phyloP scores from a whole-genome alignment of 345 rosid genomes.

The rapeseed (Brassica napus) region DNA sequence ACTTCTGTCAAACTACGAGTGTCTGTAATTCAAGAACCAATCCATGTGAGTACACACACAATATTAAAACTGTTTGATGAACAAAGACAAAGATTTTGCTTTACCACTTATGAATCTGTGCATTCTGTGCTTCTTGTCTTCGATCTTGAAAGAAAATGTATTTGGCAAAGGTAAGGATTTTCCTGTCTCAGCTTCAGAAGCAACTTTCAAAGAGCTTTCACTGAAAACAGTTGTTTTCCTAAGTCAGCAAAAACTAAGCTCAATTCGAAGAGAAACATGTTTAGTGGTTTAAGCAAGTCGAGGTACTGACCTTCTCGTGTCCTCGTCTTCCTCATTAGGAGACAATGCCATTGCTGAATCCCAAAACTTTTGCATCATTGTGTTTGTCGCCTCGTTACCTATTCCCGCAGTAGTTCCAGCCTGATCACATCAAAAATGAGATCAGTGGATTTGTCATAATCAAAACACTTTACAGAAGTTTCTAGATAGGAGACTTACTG shows the following conservation, averaged over 20 bases:
- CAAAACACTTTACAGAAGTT: conserved; percentile 1
- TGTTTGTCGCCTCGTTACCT: conserved; percentile 67
- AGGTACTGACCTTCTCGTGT: conserved; percentile 61
- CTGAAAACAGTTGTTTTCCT: conserved; percentile 44
- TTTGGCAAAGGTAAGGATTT: conserved; percentile 56
- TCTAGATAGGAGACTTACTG: conserved; percentile 54
- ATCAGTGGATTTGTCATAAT: background rate
- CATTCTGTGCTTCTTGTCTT: conserved; percentile 79
- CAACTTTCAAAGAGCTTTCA: conserved; percentile 75
- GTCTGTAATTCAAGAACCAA: conserved; percentile 49
- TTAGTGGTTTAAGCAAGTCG: conserved; percentile 11
- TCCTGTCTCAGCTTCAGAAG: conserved; percentile 80
- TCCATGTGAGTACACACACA: conserved; percentile 25
- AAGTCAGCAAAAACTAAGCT: conserved; percentile 11
- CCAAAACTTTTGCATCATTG: conserved; percentile 99
- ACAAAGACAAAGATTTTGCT: conserved; percentile 15
- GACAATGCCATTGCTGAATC: conserved; percentile 89
- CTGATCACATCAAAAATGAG: conserved; percentile 42
- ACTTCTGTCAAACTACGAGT: conserved; percentile 74
- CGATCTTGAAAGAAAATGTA: conserved; percentile 78
- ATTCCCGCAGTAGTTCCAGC: conserved; percentile 75
- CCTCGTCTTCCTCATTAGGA: conserved; percentile 84
- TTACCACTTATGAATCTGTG: conserved; percentile 93
- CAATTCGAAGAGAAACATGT: conserved; percentile 16
- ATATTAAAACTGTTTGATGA: background rate